phyloP scores from a whole-genome alignment of 805 yeast genomes.

The Cyberlindnera suaveolens region DNA sequence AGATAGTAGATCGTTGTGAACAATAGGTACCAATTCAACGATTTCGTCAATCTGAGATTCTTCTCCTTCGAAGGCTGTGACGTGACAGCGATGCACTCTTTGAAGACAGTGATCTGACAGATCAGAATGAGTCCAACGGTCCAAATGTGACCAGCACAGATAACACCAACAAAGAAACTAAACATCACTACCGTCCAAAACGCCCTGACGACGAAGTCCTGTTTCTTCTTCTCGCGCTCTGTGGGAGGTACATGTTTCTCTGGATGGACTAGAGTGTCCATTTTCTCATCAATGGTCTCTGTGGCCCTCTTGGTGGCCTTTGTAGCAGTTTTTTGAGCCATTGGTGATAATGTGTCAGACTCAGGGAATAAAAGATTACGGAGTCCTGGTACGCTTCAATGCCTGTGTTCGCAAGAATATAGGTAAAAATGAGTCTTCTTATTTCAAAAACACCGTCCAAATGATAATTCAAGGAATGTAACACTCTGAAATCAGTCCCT shows the following conservation, averaged over 20 bases:
- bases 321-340: too few species aligned
- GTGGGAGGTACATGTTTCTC: not conserved
- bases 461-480: too few species aligned
- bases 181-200: constrained; percentile 95
- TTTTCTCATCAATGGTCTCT: too few species aligned
- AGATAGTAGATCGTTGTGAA: constrained; percentile 82
- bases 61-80: constrained; percentile 74
- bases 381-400: too few species aligned
- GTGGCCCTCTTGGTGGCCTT: too few species aligned
- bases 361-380: too few species aligned
- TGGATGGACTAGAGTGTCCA: not conserved
- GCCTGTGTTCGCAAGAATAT: too few species aligned
- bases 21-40: constrained; percentile 90
- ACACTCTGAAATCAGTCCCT: too few species aligned
- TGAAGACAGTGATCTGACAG: constrained; percentile 79
- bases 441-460: too few species aligned
- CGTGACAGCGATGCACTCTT: constrained; percentile 84
- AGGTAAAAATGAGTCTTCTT: too few species aligned
- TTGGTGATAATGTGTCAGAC: too few species aligned
- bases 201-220: constrained; percentile 80
- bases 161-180: constrained; percentile 55
- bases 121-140: constrained; percentile 64
- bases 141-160: constrained; percentile 83
- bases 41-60: constrained; percentile 73
- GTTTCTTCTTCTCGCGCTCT: constrained; percentile 52